phyloP scores from a whole-genome alignment of 768 basidiomycete species.

The Trametes gibbosa region DNA sequence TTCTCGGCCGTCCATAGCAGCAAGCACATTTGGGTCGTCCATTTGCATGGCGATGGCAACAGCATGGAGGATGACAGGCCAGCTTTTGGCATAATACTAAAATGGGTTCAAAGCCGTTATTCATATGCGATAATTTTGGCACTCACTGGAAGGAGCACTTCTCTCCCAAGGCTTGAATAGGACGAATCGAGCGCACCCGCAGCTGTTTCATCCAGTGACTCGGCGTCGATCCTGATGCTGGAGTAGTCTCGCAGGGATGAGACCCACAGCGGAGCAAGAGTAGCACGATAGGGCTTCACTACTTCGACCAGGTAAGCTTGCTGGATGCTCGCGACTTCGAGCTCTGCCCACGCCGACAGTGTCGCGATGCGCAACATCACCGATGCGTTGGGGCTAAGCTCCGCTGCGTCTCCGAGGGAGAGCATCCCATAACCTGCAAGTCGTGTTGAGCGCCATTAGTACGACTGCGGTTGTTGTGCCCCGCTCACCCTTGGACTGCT shows the following conservation, averaged over 20 bases:
- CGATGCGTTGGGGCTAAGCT: constrained; percentile 91
- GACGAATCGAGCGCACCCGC: constrained; percentile 76
- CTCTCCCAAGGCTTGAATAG: constrained; percentile 85
- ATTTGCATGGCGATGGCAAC: constrained; percentile 76
- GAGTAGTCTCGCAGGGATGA: constrained; percentile 90
- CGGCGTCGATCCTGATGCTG: constrained; percentile 84
- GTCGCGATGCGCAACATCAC: constrained; percentile 93
- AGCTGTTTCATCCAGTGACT: constrained; percentile 73
- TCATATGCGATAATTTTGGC: neutral
- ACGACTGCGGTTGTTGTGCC: neutral
- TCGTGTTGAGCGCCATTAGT: neutral
- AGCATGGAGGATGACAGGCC: constrained; percentile 82
- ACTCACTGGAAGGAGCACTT: constrained; percentile 87
- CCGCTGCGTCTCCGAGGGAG: constrained; percentile 80
- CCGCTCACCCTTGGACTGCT: constrained; percentile 79
- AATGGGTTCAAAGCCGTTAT: neutral
- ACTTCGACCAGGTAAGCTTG: constrained; percentile 80
- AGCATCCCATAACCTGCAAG: constrained; percentile 74
- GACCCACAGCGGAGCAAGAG: constrained; percentile 84
- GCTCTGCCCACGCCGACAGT: constrained; percentile 92
- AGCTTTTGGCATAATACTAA: constrained; percentile 85
- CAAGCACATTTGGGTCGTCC: constrained; percentile 62
- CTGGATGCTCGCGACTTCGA: constrained; percentile 72
- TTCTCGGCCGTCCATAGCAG: constrained; percentile 81
- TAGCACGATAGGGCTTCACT: constrained; percentile 72